These are phyloP conservation scores for Naganishia albida DNA, from an alignment of 1,284 basidiomycete species.

Conservation along the genomic window DNA sequence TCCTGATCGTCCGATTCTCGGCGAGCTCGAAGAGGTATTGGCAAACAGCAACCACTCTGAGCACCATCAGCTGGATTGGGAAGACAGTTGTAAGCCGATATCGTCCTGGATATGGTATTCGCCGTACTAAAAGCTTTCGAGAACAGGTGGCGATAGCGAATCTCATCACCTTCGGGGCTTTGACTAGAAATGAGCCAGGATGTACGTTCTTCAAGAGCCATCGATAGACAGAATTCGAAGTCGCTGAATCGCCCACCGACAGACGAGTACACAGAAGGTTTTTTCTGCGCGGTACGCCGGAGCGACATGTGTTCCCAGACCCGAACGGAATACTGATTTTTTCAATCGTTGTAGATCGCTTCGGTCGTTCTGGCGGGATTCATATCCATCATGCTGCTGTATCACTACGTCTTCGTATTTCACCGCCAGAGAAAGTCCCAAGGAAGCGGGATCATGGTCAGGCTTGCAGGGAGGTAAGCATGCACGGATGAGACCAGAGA, in stretches of 20 bases:
- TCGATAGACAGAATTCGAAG: background rate
- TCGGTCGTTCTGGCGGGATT: conserved; percentile 51
- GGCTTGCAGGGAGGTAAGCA: conserved; percentile 14
- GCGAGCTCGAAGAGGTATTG: conserved; percentile 41
- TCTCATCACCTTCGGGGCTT: conserved; percentile 50
- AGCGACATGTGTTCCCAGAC: background rate
- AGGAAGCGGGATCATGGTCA: conserved; percentile 43
- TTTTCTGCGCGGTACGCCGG: conserved; percentile 52
- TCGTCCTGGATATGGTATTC: background rate
- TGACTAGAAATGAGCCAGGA: conserved; percentile 43
- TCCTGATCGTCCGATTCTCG: conserved; percentile 56
- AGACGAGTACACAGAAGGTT: conserved; percentile 41
- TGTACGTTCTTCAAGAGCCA: conserved; percentile 40
- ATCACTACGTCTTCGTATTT: conserved; percentile 52
- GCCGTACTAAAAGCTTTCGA: background rate
- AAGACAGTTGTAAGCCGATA: conserved; percentile 46
- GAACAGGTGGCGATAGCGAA: conserved; percentile 51
- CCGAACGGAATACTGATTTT: background rate
- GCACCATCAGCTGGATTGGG: conserved; percentile 50
- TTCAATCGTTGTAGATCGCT: conserved; percentile 42
- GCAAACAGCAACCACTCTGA: conserved; percentile 43
- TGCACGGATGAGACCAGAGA: background rate
- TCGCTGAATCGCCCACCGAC: background rate
- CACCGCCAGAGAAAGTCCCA: conserved; percentile 31
- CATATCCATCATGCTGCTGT: conserved; percentile 49